A percentile compares a stretch with the other conserved stretches of the same genome.
Conservation (phyloP, 805 yeast genomes). For the Yueomyces sp. region DNA sequence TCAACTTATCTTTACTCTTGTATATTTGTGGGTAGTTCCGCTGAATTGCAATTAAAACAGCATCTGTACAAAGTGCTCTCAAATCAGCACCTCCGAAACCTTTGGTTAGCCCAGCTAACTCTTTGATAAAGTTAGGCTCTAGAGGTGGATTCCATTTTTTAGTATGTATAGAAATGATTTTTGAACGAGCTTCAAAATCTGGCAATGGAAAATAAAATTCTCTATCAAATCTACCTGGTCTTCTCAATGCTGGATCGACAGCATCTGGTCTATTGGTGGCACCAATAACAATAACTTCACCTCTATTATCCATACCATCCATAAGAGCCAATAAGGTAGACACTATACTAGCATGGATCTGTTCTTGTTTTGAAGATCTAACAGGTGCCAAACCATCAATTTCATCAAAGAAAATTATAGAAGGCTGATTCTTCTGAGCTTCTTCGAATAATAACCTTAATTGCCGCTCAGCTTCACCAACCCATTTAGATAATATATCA, state of each 20-base stretch:
- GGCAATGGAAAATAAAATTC: constrained; percentile 96
- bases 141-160: constrained; percentile 77
- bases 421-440: constrained; percentile 90
- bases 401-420: constrained; percentile 93
- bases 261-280: constrained; percentile 98
- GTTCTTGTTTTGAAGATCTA: constrained; percentile 93
- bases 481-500: constrained; percentile 95
- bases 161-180: constrained; percentile 77
- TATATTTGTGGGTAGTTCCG: constrained; percentile 90
- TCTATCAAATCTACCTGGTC: constrained; percentile 96
- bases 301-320: constrained; percentile 99
- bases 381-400: constrained; percentile 98
- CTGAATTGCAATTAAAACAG: constrained; percentile 86
- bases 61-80: constrained; percentile 88
- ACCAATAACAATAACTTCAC: constrained; percentile 95
- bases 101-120: constrained; percentile 69
- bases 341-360: constrained; percentile 94
- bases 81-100: constrained; percentile 98
- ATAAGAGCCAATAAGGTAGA: constrained; percentile 87
- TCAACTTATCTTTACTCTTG: constrained; percentile 54
- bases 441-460: constrained; percentile 83
- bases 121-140: constrained; percentile 39
- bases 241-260: constrained; percentile 91
- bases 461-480: constrained; percentile 97
- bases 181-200: constrained; percentile 60